These are phyloP conservation scores for Metarhizium sp. DNA, from an alignment of 2,329 filamentous ascomycete species.

Conservation along the genomic window DNA sequence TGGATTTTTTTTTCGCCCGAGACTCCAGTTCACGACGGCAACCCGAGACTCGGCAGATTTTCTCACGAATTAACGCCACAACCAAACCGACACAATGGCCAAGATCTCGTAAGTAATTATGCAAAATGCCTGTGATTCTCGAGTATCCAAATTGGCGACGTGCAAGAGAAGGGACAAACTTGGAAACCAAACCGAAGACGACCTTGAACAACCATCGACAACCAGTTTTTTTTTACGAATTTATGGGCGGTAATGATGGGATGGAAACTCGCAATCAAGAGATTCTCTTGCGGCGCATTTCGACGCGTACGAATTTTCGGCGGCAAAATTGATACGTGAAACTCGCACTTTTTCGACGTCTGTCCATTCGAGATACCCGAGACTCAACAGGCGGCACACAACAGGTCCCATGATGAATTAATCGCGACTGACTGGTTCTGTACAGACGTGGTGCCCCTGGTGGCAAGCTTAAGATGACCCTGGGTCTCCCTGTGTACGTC, in stretches of 20 bases:
- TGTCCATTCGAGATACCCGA: neutral
- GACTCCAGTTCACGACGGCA: slow-evolving; percentile 25
- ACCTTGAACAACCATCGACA: neutral
- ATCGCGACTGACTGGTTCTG: slow-evolving; percentile 2
- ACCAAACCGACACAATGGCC: slow-evolving; percentile 48
- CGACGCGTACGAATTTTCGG: neutral
- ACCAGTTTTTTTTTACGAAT: neutral
- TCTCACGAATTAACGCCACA: slow-evolving; percentile 31
- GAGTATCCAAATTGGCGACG: slow-evolving; percentile 8
- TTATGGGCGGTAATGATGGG: neutral
- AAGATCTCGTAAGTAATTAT: slow-evolving; percentile 48
- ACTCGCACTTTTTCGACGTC: slow-evolving; percentile 2
- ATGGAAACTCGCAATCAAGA: neutral
- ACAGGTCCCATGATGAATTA: neutral
- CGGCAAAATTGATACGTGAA: neutral
- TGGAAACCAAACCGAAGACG: neutral
- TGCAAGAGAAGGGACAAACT: slow-evolving; percentile 11
- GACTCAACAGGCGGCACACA: neutral
- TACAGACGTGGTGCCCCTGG: slow-evolving; percentile 78
- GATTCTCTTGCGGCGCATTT: neutral
- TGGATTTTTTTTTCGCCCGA: slow-evolving; percentile 22
- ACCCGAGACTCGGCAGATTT: slow-evolving; percentile 26
- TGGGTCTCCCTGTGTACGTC: slow-evolving; percentile 98
- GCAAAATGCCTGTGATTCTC: slow-evolving; percentile 11
- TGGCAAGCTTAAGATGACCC: slow-evolving; percentile 99